A percentile compares a stretch with the other conserved stretches of the same genome.
Evolutionary conservation across 768 basidiomycete genomes (phyloP).

Genomic region (Lactarius quietus): DNA sequence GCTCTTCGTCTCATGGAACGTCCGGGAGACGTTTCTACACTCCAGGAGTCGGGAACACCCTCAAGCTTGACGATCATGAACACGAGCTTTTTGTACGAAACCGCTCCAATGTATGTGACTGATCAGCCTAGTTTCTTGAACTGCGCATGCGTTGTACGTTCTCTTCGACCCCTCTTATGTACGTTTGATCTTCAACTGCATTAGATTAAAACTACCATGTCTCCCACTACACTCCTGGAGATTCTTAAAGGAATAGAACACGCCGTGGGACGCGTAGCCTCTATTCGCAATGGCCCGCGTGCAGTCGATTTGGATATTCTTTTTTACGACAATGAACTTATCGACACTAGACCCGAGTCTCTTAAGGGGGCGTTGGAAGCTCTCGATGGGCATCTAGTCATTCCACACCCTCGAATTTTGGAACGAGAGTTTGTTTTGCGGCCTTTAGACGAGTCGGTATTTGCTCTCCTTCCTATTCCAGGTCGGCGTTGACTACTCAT

Average conservation of each 20-base stretch:
- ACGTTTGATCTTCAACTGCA: background rate
- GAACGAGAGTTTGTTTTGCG: constrained; percentile 93
- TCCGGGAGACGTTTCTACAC: constrained; percentile 35
- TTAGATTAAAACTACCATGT: constrained; percentile 76
- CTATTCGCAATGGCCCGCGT: constrained; percentile 81
- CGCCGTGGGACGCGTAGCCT: constrained; percentile 71
- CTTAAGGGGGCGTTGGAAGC: constrained; percentile 46
- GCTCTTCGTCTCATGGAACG: constrained; percentile 70
- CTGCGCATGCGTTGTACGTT: constrained; percentile 81
- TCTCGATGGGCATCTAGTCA: constrained; percentile 62
- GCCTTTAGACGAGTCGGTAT: constrained; percentile 79
- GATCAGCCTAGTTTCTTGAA: constrained; percentile 90
- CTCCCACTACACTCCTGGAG: constrained; percentile 53
- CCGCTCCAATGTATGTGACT: constrained; percentile 91
- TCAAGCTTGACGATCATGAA: constrained; percentile 48
- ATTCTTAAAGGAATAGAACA: constrained; percentile 72
- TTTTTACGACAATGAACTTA: constrained; percentile 57
- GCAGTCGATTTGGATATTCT: constrained; percentile 88
- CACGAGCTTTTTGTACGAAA: constrained; percentile 92
- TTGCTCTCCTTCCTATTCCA: background rate
- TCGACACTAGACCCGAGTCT: constrained; percentile 52
- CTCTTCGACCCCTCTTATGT: background rate
- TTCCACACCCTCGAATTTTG: constrained; percentile 77
- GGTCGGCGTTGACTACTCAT: background rate
- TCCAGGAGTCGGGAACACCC: constrained; percentile 30